Evolutionary conservation across 441 rosid species (phyloP).

Genomic region (Erodium moschatum): DNA sequence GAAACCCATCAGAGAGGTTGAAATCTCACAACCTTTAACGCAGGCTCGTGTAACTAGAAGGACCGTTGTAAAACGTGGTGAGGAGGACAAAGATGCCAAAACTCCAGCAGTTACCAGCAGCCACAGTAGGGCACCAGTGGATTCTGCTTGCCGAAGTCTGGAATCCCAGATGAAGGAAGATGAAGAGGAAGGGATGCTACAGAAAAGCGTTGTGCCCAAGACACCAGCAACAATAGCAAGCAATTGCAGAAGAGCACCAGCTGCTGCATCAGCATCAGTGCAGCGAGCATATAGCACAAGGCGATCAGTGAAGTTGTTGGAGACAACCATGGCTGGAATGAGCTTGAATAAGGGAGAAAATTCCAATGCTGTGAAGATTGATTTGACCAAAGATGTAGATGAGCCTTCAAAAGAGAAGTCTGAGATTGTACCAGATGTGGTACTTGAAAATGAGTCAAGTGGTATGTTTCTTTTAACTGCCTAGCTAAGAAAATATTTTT

Average conservation of each 20-base stretch:
- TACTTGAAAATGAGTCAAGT: neutral
- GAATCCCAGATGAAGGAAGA: conserved; percentile 16
- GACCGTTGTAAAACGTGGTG: conserved; percentile 31
- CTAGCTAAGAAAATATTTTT: neutral
- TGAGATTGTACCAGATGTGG: neutral
- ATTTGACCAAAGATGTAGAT: neutral
- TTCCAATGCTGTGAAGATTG: conserved; percentile 20
- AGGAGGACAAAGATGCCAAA: conserved; percentile 33
- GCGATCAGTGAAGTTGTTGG: conserved; percentile 58
- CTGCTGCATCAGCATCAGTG: conserved; percentile 28
- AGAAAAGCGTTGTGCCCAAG: conserved; percentile 17
- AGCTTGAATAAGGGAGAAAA: conserved; percentile 38
- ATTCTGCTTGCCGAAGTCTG: conserved; percentile 21
- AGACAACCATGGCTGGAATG: conserved; percentile 46
- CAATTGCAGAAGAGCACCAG: conserved; percentile 21
- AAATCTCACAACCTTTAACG: conserved; percentile 32
- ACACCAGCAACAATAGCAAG: conserved; percentile 25
- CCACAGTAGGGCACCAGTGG: conserved; percentile 30
- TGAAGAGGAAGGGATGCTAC: conserved; percentile 19
- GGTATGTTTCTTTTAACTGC: neutral
- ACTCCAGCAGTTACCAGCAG: conserved; percentile 33
- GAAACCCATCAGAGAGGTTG: conserved; percentile 39
- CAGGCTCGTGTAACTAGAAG: conserved; percentile 46
- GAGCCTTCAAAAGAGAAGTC: neutral
- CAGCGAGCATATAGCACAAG: conserved; percentile 53